Conservation (phyloP, 805 yeast genomes). For the Yamadazyma nakazawae region DNA sequence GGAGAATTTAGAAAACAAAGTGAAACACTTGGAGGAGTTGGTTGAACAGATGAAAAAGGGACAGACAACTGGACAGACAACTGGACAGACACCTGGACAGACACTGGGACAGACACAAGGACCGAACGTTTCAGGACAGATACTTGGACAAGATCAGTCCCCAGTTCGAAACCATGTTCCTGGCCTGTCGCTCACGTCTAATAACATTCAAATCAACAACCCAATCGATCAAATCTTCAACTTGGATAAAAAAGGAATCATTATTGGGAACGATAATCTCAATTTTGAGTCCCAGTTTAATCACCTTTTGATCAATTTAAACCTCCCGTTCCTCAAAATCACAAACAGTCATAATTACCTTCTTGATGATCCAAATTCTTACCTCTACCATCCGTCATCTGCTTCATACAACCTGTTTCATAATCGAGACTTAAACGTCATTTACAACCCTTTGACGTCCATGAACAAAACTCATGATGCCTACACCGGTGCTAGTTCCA, state of each 20-base stretch:
- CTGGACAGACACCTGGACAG: not conserved
- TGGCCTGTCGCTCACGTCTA: not conserved
- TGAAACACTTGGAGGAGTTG: constrained; percentile 57
- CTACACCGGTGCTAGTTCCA: constrained; percentile 13
- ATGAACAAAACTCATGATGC: constrained; percentile 19
- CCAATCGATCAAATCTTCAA: constrained; percentile 46
- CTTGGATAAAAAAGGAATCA: constrained; percentile 39
- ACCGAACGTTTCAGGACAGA: too few species aligned
- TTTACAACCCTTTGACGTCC: constrained; percentile 39
- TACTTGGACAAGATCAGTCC: not conserved
- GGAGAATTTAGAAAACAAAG: constrained; percentile 62
- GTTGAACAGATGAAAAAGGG: not conserved
- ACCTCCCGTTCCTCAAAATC: constrained; percentile 42
- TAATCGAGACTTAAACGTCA: constrained; percentile 35
- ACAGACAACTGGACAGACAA: too few species aligned
- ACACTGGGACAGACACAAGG: not conserved
- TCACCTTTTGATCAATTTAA: constrained; percentile 40
- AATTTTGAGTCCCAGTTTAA: constrained; percentile 46
- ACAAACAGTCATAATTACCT: constrained; percentile 42
- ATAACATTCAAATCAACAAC: constrained; percentile 22
- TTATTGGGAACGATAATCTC: constrained; percentile 44
- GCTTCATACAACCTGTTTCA: constrained; percentile 34
- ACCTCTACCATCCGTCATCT: constrained; percentile 39
- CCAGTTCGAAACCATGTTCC: not conserved
- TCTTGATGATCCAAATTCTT: constrained; percentile 41